Evolutionary conservation across 768 basidiomycete species (phyloP), one percentile per base, ranked within the genome.

Genomic region (Dacryopinax spathularia): DNA sequence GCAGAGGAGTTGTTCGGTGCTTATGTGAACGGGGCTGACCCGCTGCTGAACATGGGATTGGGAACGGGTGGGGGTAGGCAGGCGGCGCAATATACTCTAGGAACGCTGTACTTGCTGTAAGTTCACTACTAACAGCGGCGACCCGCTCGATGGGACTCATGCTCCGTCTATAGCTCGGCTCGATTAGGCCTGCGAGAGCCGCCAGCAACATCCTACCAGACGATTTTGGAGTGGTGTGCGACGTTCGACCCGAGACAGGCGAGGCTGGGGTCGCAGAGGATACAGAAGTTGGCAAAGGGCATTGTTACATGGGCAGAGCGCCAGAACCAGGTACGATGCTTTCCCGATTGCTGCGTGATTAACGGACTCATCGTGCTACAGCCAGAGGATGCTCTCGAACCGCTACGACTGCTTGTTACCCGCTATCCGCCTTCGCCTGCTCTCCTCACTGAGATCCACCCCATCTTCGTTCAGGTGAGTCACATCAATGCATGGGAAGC

Each of bases 371-470:
- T 7, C 34, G 33, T 12, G 20, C 27, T 20, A 29, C 64, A 84
- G 80, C 69, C 70, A 6, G 70, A 75, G 43, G 68, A 72, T 20
- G 82, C 88, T 0, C 74, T 94, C 33, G 70, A 72, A 39, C 84
- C 88, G 0, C 75, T 93, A 1, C 75, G 74, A 60, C 71, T 80
- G 67, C 80, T 94, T 37, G 70, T 90, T 33, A 74, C 74, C 3
- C 82, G 87, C 66, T 91, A 86, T 68, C 75, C 85, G 0, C 81
- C 80, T 4, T 75, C 80, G 25, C 73, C 73, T 0, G 80, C 81
- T 7, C 79, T 83, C 70, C 79, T 90, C 29, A 89, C 89, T 0
- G 77, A 84, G 1, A 75, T 91, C 22, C 91, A 92, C 69, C 77
- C 83, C 1, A 74, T 84, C 29, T 86, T 89, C 68, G 71, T 90